Base-by-base conservation (phyloP, 225 moss, liverwort and hornwort species). In the Physcomitrium patens region DNA sequence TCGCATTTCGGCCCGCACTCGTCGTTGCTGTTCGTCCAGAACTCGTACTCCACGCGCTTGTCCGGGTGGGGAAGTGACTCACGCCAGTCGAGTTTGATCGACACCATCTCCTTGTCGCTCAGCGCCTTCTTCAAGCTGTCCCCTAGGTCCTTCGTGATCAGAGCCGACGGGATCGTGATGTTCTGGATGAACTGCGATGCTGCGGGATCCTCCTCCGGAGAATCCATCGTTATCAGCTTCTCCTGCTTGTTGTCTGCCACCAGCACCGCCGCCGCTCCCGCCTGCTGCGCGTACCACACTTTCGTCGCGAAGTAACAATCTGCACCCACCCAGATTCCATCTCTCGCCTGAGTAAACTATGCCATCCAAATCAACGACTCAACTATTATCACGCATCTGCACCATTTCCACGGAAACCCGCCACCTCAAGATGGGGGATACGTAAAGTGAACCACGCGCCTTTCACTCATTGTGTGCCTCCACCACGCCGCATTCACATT, bases 1-100 rank as follows among this genome's bases (percentile, higher is more conserved):
- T 89, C 87, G 57, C 94, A 94, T 76, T 94, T 94, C 3, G 89
- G 80, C 3, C 94, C 94, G 44, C 94, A 94, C 77, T 94, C 90
- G 60, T 94, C 94, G 22, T 94, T 94, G 63, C 94, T 94, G 78
- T 94, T 94, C 43, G 94, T 94, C 94, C 94, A 94, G 68, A 94
- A 90, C 64, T 94, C 94, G 8, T 89, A 94, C 76, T 94, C 94
- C 28, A 94, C 92, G 44, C 94, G 94, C 65, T 92, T 84, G 62
- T 94, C 92, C 4, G 92, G 92, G 72, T 94, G 94, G 26, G 94
- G 92, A 44, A 94, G 81, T 49, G 94, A 90, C 83, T 94, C 94
- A 41, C 82, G 84, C 94, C 94, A 94, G 63, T 94, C 94, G 37
- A 94, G 72, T 45, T 89, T 90, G 60, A 94, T 81, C 7, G 77